These are phyloP conservation scores for Helianthus tuberosus DNA, from an alignment of 129 eudicot species.

Conservation along the genomic window DNA sequence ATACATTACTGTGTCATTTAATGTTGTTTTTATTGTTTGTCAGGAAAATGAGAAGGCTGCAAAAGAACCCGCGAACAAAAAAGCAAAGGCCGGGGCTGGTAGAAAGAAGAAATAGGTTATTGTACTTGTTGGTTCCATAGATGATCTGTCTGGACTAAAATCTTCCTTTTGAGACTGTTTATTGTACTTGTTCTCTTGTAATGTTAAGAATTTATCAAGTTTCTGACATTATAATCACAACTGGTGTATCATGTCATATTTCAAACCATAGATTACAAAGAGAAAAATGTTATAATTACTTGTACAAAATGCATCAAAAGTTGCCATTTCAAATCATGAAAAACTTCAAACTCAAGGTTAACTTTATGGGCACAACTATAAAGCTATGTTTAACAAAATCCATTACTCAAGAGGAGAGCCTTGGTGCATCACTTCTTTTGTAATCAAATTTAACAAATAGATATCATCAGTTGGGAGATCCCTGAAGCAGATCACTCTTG, in stretches of 20 bases:
- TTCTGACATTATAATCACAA: not conserved
- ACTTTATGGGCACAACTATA: slow-evolving; percentile 6
- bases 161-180: not conserved
- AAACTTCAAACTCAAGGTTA: not conserved
- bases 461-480: slow-evolving; percentile 13
- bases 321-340: not conserved
- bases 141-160: not conserved
- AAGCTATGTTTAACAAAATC: slow-evolving; percentile 21
- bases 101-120: slow-evolving; percentile 66
- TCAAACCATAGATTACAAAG: not conserved
- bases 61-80: slow-evolving; percentile 66
- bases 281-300: not conserved
- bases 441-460: not conserved
- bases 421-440: not conserved
- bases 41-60: slow-evolving; percentile 54
- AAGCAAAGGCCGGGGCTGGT: slow-evolving; percentile 58
- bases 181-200: slow-evolving; percentile 13
- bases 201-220: not conserved
- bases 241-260: not conserved
- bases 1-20: too few species aligned
- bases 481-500: slow-evolving; percentile 49
- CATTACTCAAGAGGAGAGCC: slow-evolving; percentile 14
- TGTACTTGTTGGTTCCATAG: not conserved
- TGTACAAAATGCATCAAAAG: not conserved
- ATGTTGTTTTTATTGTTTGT: too few species aligned